Evolutionary conservation across 371 early-diverging fungal species (phyloP), one percentile per base, ranked within the genome.

Genomic region (Syncephalastrum sp.): DNA sequence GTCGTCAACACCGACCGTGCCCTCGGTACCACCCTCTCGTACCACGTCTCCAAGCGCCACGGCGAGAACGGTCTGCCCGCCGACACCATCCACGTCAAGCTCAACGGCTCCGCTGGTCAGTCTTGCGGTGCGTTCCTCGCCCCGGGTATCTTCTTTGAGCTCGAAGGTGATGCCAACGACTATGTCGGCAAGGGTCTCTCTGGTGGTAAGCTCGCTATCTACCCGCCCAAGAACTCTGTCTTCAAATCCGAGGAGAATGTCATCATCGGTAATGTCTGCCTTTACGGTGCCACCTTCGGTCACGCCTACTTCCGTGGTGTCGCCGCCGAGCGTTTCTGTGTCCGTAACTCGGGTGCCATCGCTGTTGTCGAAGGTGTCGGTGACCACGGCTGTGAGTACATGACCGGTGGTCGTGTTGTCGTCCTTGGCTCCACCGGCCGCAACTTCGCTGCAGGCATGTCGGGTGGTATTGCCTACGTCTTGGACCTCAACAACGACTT

Each of bases 351-450:
- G 6, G 98, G 98, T 57, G 98, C 97, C 14, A 73, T 72, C 50
- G 95, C 96, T 38, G 96, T 98, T 4, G 91, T 93, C 54, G 98
- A 98, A 79, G 98, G 98, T 59, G 89, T 91, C 8, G 97, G 98
- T 57, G 98, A 98, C 76, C 98, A 98, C 70, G 98, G 97, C 49
- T 96, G 96, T 77, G 98, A 98, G 79, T 98, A 98, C 82, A 96
- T 96, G 96, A 96, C 96, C 8, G 96, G 94, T 42, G 96, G 95
- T 44, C 82, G 91, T 19, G 89, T 88, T 25, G 81, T 96, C 42
- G 83, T 95, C 44, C 79, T 96, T 3, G 96, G 95, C 52, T 55
- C 61, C 41, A 89, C 89, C 14, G 96, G 96, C 8, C 86, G 92
- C 64, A 96, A 96, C 82, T 94, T 96, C 79, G 96, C 94, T n/a